Evolutionary conservation across 2,329 filamentous ascomycete species (phyloP), one percentile per base, ranked within the genome.

Genomic region (Phialemoniopsis sp.): DNA sequence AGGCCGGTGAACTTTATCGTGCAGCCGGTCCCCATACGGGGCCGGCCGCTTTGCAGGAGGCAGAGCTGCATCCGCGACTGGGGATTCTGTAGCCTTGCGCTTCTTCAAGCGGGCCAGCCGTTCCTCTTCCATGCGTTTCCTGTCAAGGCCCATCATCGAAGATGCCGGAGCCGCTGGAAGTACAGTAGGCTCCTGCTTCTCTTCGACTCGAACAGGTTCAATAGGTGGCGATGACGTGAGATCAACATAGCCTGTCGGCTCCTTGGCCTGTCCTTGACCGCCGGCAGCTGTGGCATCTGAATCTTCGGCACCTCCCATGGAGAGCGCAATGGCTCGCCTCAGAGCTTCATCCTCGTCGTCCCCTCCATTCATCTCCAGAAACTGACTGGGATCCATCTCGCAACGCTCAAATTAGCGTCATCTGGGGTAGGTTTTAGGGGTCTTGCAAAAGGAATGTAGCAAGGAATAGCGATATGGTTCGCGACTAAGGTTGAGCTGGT

Each of bases 71-170:
- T 16, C 40, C 12, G 28, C 13, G 1, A 17, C 30, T 13, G 34
- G 10, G 2, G 34, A 28, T 6, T 44, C 45, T 8, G 44, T 32
- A 6, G 48, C 52, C 34, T 57, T 59, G 15, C 57, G 74, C 58
- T 90, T 87, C 32, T 72, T 72, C 30, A 81, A 59, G 49, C 90
- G 76, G 16, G 79, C 82, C 13, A 95, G 72, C 31, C 91, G 80
- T 56, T 94, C 89, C 52, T 82, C 72, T 59, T 96, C 91, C 88
- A 95, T 93, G 38, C 80, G 76, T 60, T 82, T 88, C 29, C 90
- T 78, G 63, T 95, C 77, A 2, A 95, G 61, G 4, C 75, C 73
- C 5, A 74, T 53, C 0, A 79, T 50, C 0, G 70, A 67, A 21
- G 57, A 51, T 15, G 44, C 9, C 29, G 47, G 36, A 30, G 46